Base-by-base conservation (phyloP, 805 yeast species). In the Nakazawaea siamensis region DNA sequence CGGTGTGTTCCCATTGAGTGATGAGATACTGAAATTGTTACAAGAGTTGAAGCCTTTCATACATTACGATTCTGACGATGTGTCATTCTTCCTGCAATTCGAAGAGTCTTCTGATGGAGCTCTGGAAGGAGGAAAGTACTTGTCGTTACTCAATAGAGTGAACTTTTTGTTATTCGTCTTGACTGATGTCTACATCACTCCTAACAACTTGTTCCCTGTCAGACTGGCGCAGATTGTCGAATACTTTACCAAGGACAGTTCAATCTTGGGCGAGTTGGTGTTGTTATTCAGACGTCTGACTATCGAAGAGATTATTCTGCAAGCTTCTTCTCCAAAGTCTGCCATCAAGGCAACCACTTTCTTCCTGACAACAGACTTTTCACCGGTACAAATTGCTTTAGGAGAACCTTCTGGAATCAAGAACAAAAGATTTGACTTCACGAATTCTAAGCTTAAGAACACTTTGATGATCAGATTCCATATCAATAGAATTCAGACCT, bases 381-480 rank as follows among this genome's bases (percentile, higher is more conserved):
- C 68, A 3, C 66, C 66, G 2, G 49, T 66, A 12, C 63, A 67
- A 29, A 59, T 74, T 7, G 64, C 62, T 38, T 54, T 65, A 0
- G 60, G 58, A 2, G 66, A 68, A 18, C 75, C 74, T 0, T 43
- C 49, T 4, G 42, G 35, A 48, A 57, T 31, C 44, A 61, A 25
- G 48, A 50, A 18, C 40, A 51, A 31, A 50, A 59, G 37, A 54
- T 49, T 62, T 38, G 67, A 65, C 24, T 66, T 65, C 27, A 68
- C 73, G 0, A 64, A 74, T 27, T 71, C 81, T 1, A 76, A 75
- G 44, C 74, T 62, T 55, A 80, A 80, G 43, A 82, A 81, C 46
- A 57, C 80, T 0, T 54, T 72, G 2, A 75, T 77, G 42, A 50
- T 76, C 9, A 64, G 86, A 35, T 64, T 63, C 40, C 62, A 77